phyloP scores from a whole-genome alignment of 2,329 filamentous ascomycete genomes.

The Colletotrichum cereale region DNA sequence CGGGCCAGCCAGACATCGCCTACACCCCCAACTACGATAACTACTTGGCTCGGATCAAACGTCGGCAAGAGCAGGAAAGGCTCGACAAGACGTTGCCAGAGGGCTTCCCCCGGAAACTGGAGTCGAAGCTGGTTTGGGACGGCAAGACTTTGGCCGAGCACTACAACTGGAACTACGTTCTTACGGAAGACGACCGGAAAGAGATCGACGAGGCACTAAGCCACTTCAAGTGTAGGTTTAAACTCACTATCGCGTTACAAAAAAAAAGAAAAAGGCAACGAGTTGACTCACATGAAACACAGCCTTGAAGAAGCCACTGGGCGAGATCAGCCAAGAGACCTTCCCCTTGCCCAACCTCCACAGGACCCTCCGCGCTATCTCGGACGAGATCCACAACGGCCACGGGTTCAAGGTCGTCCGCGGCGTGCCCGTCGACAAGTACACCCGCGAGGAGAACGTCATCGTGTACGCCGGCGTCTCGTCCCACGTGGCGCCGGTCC shows the following conservation, averaged over 20 bases:
- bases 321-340: conserved; percentile 53
- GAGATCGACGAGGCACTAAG: conserved; percentile 56
- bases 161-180: conserved; percentile 66
- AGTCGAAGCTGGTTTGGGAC: conserved; percentile 69
- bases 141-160: conserved; percentile 59
- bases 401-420: conserved; percentile 73
- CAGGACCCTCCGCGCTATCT: conserved; percentile 62
- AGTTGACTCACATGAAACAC: not conserved
- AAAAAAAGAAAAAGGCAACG: no score
- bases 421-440: conserved; percentile 65
- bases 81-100: conserved; percentile 57
- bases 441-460: conserved; percentile 68
- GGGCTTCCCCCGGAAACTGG: conserved; percentile 63
- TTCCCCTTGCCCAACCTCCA: conserved; percentile 69
- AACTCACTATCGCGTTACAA: accelerated
- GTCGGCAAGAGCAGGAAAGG: conserved; percentile 56
- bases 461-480: conserved; percentile 72
- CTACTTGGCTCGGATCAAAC: conserved; percentile 63
- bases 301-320: conserved; percentile 17
- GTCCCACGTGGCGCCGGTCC: conserved; percentile 66
- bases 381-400: conserved; percentile 67
- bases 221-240: conserved; percentile 39
- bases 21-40: conserved; percentile 68
- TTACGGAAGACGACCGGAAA: conserved; percentile 59
- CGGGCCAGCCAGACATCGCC: conserved; percentile 68